Conservation (phyloP, 768 basidiomycete species). For the Terana coerulea region DNA sequence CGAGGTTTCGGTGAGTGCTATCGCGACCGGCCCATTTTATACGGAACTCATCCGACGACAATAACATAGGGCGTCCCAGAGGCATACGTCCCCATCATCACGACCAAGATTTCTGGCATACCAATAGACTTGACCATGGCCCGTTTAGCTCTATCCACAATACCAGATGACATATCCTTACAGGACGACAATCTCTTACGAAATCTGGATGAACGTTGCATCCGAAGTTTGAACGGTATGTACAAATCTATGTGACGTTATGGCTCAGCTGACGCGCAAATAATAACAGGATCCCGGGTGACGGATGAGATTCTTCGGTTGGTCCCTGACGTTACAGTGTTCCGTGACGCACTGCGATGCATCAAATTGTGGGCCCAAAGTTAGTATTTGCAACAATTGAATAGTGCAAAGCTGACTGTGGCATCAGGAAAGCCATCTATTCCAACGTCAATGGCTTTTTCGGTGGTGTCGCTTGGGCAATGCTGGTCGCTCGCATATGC, state of each 20-base stretch:
- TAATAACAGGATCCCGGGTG: slow-evolving; percentile 78
- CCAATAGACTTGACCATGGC: slow-evolving; percentile 95
- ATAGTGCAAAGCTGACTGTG: background rate
- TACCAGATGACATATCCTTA: slow-evolving; percentile 89
- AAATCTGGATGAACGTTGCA: slow-evolving; percentile 91
- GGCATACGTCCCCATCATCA: slow-evolving; percentile 95
- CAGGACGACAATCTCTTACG: slow-evolving; percentile 88
- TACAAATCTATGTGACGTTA: background rate
- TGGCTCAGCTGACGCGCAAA: background rate
- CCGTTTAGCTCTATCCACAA: slow-evolving; percentile 76
- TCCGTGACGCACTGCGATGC: slow-evolving; percentile 90
- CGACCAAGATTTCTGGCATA: slow-evolving; percentile 85
- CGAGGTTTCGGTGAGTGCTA: background rate
- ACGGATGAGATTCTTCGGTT: slow-evolving; percentile 94
- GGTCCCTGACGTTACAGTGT: slow-evolving; percentile 91
- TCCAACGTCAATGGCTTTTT: slow-evolving; percentile 98
- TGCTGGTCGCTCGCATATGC: slow-evolving; percentile 98
- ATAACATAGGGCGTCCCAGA: slow-evolving; percentile 87
- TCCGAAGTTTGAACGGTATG: slow-evolving; percentile 89
- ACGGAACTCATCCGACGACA: no score
- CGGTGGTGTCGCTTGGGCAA: slow-evolving; percentile 98
- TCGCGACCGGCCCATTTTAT: no score
- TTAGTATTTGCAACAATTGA: slow-evolving; percentile 29
- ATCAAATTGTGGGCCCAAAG: slow-evolving; percentile 98
- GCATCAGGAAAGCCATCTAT: slow-evolving; percentile 87